Percentiles rank a stretch among this genome's conserved stretches.
Evolutionary conservation across 1,284 basidiomycete genomes (phyloP).

Genomic region (Ceratobasidium sp.): DNA sequence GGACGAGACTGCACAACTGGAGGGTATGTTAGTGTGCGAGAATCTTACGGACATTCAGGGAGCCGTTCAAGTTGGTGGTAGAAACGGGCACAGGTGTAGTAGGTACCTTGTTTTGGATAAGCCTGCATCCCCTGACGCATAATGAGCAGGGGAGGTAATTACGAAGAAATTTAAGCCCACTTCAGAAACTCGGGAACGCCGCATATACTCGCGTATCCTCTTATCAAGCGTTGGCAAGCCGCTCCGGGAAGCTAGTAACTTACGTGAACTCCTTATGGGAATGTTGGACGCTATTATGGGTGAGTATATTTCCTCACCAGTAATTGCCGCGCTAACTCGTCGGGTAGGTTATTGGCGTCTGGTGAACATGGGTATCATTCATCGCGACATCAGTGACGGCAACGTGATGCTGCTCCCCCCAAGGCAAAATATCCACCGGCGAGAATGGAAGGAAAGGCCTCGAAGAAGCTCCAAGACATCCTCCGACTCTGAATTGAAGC

Average conservation of each 20-base stretch:
- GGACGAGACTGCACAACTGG: constrained; percentile 1
- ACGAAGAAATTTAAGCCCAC: neutral
- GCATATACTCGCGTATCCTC: constrained; percentile 28
- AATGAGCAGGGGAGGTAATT: neutral
- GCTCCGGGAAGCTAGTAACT: neutral
- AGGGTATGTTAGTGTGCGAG: constrained; percentile 18
- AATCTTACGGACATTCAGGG: neutral
- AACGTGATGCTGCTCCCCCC: constrained; percentile 19
- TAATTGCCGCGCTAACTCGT: neutral
- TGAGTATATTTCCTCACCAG: neutral
- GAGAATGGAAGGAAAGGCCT: neutral
- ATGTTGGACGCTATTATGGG: constrained; percentile 22
- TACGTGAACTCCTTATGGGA: constrained; percentile 6
- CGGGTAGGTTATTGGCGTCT: constrained; percentile 32
- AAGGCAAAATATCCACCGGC: neutral
- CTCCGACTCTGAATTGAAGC: neutral
- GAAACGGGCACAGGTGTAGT: neutral
- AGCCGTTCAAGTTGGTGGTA: neutral
- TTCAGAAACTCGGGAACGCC: neutral
- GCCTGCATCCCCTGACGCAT: too few relatives aligned
- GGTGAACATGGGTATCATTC: constrained; percentile 26
- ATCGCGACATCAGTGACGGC: constrained; percentile 37
- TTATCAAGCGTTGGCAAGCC: constrained; percentile 33
- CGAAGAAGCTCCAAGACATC: neutral
- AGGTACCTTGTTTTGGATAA: neutral